phyloP scores from a whole-genome alignment of 2,329 filamentous ascomycete genomes.

The Graphilbum ipis-grandicollis region DNA sequence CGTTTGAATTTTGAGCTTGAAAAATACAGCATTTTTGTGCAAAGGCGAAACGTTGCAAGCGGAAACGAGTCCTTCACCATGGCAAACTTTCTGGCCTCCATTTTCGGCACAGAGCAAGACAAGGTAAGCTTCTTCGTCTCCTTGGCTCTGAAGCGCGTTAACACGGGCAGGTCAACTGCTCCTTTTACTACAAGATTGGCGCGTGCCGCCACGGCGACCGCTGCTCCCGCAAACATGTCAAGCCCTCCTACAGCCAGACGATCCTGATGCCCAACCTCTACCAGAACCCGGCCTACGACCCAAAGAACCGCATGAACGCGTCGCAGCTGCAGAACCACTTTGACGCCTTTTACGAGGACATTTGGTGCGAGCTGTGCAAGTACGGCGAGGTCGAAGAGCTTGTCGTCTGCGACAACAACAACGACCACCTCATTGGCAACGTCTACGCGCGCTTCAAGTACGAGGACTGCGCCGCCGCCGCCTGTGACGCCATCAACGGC shows the following conservation, averaged over 20 bases:
- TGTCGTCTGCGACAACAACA: conserved; percentile 98
- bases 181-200: conserved; percentile 99
- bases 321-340: conserved; percentile 98
- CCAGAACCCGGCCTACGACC: conserved; percentile 95
- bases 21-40: too few species aligned
- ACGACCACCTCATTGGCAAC: conserved; percentile 97
- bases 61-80: conserved; percentile 27
- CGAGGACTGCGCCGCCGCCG: conserved; percentile 85
- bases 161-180: conserved; percentile 62
- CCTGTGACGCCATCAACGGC: conserved; percentile 84
- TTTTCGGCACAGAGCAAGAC: conserved; percentile 99
- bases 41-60: too few species aligned
- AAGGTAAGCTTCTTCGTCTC: conserved; percentile 26
- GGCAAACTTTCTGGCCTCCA: conserved; percentile 97
- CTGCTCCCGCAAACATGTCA: conserved; percentile 97
- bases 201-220: conserved; percentile 96
- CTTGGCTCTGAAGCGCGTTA: background rate
- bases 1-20: too few species aligned
- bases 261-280: conserved; percentile 97
- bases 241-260: conserved; percentile 94
- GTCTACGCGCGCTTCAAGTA: conserved; percentile 99
- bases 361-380: conserved; percentile 99
- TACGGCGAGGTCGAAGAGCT: conserved; percentile 96
- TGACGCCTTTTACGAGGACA: conserved; percentile 98
- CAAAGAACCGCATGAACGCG: conserved; percentile 91